Evolutionary conservation across 768 basidiomycete species (phyloP).

Genomic region (Strobilomyces dryophilus): DNA sequence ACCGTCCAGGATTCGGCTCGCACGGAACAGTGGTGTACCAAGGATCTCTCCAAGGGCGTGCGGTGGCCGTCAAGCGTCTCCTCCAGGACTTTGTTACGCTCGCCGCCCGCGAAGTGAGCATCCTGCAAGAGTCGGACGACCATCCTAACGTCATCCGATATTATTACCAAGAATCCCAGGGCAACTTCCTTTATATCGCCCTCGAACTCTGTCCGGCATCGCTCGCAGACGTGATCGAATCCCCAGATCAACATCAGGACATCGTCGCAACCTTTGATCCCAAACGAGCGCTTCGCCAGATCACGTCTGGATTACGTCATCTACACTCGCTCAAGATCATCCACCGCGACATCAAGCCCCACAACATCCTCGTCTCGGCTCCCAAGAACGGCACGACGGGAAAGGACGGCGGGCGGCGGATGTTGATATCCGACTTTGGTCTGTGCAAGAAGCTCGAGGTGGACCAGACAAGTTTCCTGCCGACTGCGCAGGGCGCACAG

Average conservation of each 20-base stretch:
- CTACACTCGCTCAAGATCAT: conserved; percentile 92
- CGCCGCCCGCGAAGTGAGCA: conserved; percentile 87
- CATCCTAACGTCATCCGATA: conserved; percentile 99
- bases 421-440: conserved; percentile 97
- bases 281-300: conserved; percentile 82
- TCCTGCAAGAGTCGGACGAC: conserved; percentile 95
- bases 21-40: conserved; percentile 95
- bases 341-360: conserved; percentile 98
- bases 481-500: conserved; percentile 84
- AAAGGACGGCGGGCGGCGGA: conserved; percentile 52
- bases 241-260: conserved; percentile 72
- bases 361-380: conserved; percentile 88
- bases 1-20: conserved; percentile 75
- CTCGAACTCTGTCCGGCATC: conserved; percentile 92
- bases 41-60: conserved; percentile 93
- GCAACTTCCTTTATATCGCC: conserved; percentile 95
- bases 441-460: conserved; percentile 92
- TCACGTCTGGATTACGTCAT: conserved; percentile 84
- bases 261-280: conserved; percentile 77
- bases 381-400: conserved; percentile 49
- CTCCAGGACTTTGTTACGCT: conserved; percentile 94
- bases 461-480: conserved; percentile 95
- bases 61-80: conserved; percentile 97
- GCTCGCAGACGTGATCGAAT: conserved; percentile 82
- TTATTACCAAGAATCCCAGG: conserved; percentile 93